These are phyloP conservation scores for Phytophthora tentaculata DNA, from an alignment of 352 stramenopile species.

Conservation along the genomic window DNA sequence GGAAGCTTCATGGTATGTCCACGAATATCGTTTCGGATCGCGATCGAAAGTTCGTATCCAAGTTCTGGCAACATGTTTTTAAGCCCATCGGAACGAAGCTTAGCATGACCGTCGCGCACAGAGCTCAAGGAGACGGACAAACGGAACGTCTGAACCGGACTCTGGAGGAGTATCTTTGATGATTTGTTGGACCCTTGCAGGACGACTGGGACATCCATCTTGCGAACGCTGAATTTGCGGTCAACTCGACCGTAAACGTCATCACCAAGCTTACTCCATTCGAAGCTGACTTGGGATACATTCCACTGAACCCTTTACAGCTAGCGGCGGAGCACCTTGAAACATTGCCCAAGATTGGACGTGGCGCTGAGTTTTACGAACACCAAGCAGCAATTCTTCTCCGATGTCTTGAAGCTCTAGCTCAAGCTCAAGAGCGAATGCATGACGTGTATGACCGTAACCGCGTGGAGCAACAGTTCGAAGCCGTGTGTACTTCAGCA, in stretches of 20 bases:
- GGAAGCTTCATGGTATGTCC: slow-evolving; percentile 4
- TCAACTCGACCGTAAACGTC: neutral
- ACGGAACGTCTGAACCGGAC: neutral
- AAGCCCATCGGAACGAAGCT: neutral
- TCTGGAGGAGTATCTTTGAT: neutral
- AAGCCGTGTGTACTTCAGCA: neutral
- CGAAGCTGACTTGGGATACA: neutral
- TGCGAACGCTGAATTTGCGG: neutral
- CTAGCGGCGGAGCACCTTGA: neutral
- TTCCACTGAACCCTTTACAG: neutral
- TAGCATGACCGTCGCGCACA: neutral
- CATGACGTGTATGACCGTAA: neutral
- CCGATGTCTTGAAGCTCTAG: neutral
- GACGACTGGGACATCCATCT: neutral
- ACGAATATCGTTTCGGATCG: neutral
- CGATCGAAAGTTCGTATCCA: neutral
- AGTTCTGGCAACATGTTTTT: neutral
- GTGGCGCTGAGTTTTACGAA: neutral
- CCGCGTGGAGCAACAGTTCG: neutral
- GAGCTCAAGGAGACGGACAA: neutral
- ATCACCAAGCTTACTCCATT: neutral
- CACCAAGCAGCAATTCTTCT: neutral
- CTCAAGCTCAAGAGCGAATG: neutral
- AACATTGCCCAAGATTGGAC: neutral
- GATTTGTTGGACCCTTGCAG: neutral